phyloP scores from a whole-genome alignment of 768 basidiomycete genomes.

The Nidularia pulvinata region DNA sequence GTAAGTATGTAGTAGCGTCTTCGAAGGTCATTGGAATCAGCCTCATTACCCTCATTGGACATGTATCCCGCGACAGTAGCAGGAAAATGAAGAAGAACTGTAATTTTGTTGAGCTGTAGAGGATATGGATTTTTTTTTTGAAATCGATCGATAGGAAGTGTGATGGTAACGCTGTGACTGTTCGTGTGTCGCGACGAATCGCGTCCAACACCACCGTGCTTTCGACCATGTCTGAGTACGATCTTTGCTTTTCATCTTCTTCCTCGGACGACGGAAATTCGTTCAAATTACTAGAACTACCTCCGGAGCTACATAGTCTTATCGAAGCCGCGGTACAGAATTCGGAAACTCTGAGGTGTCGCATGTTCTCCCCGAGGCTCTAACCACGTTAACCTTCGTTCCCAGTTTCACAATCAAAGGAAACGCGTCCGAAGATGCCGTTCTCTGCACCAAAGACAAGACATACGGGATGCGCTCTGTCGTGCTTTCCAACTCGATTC shows the following conservation, averaged over 20 bases:
- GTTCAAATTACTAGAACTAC: slow-evolving; percentile 76
- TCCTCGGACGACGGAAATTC: slow-evolving; percentile 45
- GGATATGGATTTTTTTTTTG: background rate
- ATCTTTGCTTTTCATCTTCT: slow-evolving; percentile 52
- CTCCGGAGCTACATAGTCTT: slow-evolving; percentile 62
- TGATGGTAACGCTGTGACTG: background rate
- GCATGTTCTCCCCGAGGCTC: background rate
- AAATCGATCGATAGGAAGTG: background rate
- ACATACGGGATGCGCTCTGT: slow-evolving; percentile 88
- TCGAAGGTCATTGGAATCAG: background rate
- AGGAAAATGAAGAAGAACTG: background rate
- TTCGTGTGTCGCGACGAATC: background rate
- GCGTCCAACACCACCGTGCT: background rate
- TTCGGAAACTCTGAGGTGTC: slow-evolving; percentile 16
- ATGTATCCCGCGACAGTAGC: background rate
- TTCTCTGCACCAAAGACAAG: slow-evolving; percentile 78
- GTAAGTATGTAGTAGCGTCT: slow-evolving; percentile 1
- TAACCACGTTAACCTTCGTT: background rate
- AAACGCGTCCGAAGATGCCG: slow-evolving; percentile 79
- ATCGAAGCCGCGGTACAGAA: slow-evolving; percentile 51
- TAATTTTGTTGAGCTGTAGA: background rate
- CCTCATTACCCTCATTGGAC: background rate
- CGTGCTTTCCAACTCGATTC: slow-evolving; percentile 84
- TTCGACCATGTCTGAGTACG: slow-evolving; percentile 40
- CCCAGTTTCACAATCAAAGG: slow-evolving; percentile 81